Base-by-base conservation (phyloP, 1,284 basidiomycete species). In the Cutaneotrichosporon daszewskae region DNA sequence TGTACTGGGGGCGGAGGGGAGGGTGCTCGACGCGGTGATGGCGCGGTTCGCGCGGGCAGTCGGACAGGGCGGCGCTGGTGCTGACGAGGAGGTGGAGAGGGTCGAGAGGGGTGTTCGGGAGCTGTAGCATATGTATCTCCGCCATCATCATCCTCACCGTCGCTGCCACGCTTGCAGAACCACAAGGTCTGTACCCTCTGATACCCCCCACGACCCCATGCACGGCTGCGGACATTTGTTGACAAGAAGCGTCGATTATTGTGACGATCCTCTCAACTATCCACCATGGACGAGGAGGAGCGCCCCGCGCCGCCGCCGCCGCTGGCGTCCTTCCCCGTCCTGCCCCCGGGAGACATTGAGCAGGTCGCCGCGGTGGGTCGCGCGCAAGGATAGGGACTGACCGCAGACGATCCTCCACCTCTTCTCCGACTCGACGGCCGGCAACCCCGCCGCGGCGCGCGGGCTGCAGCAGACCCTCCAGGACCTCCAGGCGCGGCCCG, bases 391-490 rank as follows among this genome's bases (percentile, higher is more conserved):
- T n/a, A 10, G 22, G 4, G 14, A 12, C 37, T 47, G 27, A 43
- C 28, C 3, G 5, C 40, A 66, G 66, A 67, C 60, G 16, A 69
- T 71, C 28, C 49, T 63, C 5, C 63, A 62, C 26, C 60, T 68
- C 17, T 67, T 66, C 37, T 54, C 61, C 32, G 60, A 67, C 7
- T 37, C 48, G 5, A 64, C 62, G 3, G 50, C 60, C 3, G 47
- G 54, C 3, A 58, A 70, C 46, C 61, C 69, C 10, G 44, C 45
- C 2, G 44, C 62, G 19, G 65, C 64, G 4, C 64, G 68, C 41
- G 47, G 59, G 24, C 54, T 73, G 13, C 64, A 72, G 38, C 54
- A 59, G 34, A 62, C 69, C 38, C 54, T 73, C 19, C 66, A 70
- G 32, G 52, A 60, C 24, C 55, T 72, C 12, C 68, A 72, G 42